Evolutionary conservation across 768 basidiomycete genomes (phyloP).

Genomic region (Mycena kentingensis): DNA sequence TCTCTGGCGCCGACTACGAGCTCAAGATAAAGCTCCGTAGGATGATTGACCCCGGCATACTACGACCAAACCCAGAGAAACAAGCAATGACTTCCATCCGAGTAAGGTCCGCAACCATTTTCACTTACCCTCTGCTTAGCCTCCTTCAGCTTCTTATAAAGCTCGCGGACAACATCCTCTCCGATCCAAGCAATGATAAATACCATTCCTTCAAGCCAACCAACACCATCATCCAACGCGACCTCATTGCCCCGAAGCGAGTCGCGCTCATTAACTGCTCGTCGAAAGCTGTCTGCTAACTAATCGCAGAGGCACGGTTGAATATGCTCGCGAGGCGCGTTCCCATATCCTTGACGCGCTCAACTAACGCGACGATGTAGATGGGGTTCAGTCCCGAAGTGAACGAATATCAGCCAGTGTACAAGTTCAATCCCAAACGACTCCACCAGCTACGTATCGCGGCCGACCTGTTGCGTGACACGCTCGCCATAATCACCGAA

Average conservation of each 20-base stretch:
- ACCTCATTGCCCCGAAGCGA: slow-evolving; percentile 15
- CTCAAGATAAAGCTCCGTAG: slow-evolving; percentile 72
- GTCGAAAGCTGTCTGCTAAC: slow-evolving; percentile 1
- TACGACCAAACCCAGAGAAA: slow-evolving; percentile 66
- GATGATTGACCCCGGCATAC: slow-evolving; percentile 77
- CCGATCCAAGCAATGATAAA: slow-evolving; percentile 72
- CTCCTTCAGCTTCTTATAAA: slow-evolving; percentile 57
- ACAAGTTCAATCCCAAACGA: slow-evolving; percentile 56
- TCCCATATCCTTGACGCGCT: background rate
- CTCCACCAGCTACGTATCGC: slow-evolving; percentile 64
- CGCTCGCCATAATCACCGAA: slow-evolving; percentile 52
- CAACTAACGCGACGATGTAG: slow-evolving; percentile 10
- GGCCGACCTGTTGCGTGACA: slow-evolving; percentile 64
- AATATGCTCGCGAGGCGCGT: slow-evolving; percentile 79
- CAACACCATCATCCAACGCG: slow-evolving; percentile 66
- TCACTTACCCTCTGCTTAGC: background rate
- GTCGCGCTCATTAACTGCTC: background rate
- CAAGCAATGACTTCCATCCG: slow-evolving; percentile 63
- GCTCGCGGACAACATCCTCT: slow-evolving; percentile 72
- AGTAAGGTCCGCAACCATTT: slow-evolving; percentile 34
- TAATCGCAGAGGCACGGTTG: slow-evolving; percentile 54
- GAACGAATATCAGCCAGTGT: slow-evolving; percentile 71
- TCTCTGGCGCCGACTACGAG: slow-evolving; percentile 55
- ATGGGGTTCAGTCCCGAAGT: slow-evolving; percentile 45
- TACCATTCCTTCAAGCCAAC: slow-evolving; percentile 77